Percentiles rank a stretch among this genome's conserved stretches.
Conservation (phyloP, 2,329 filamentous ascomycete species). For the Coniochaeta ligniaria region DNA sequence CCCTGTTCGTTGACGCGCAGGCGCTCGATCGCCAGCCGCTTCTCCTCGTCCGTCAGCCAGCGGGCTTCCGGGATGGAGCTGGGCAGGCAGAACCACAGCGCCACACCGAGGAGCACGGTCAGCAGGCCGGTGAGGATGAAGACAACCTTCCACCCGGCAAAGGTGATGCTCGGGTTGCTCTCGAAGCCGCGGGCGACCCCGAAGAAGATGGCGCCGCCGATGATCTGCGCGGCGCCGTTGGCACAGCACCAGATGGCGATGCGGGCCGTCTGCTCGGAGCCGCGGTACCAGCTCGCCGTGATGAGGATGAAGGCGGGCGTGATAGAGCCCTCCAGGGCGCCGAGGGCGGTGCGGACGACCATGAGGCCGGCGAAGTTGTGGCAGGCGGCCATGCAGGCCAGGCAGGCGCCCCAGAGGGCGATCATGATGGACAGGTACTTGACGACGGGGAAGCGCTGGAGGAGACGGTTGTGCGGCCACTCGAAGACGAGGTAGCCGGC, state of each 20-base stretch:
- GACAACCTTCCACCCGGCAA: background rate
- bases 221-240: background rate
- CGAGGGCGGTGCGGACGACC: background rate
- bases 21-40: background rate
- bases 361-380: background rate
- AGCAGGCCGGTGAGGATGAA: background rate
- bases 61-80: too few relatives aligned
- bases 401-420: background rate
- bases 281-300: background rate
- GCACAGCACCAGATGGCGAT: background rate
- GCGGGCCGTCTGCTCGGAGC: background rate
- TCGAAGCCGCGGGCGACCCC: background rate
- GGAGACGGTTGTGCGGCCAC: slow-evolving; percentile 21
- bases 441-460: slow-evolving; percentile 23
- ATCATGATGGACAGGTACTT: slow-evolving; percentile 12
- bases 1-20: background rate
- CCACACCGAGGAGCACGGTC: background rate
- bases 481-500: slow-evolving; percentile 32
- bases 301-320: background rate
- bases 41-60: background rate
- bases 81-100: background rate
- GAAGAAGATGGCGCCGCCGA: background rate
- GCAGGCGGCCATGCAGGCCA: background rate
- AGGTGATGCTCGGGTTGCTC: background rate
- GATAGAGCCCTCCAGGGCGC: background rate